Evolutionary conservation across 495 filamentous ascomycete species (phyloP), one percentile per base, ranked within the genome.

Genomic region (Staphylotrichum tortipilum): DNA sequence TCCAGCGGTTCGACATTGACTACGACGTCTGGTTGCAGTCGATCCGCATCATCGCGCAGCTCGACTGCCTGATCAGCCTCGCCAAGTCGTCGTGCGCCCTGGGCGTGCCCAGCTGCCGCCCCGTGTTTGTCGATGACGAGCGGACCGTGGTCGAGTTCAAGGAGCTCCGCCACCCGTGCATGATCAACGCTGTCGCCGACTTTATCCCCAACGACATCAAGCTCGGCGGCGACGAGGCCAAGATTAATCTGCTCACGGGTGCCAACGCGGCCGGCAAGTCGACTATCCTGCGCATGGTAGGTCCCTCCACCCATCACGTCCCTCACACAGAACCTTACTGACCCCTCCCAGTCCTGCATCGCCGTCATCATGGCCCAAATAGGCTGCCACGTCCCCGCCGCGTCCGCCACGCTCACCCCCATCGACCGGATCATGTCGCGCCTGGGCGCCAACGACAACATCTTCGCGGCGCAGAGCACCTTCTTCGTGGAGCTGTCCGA

Each of bases 321-420:
- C n/a, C 35, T 15, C 46, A 56, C 28, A 28, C 10, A 28, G 3
- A 17, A 24, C 17, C 28, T 26, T 46, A 29, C 66, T 65, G 54
- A 65, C 54, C 10, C 3, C 14, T 6, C 24, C 0, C 47, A 75
- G 72, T 69, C 90, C 29, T 99, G 92, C 62, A 83, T 90, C 50
- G 92, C 92, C 3, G 90, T 95, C 42, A 96, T 99, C 60, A 89
- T 99, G 82, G 92, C 92, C n/a, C 92, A 99, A 60, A 85, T 99
- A 19, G 92, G 92, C 51, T 95, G 90, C 68, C 87, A 95, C 57
- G 80, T 99, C 4, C 92, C 92, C 18, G 88, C 85, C 55, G 68
- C 74, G 23, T 86, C 87, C 7, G 92, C 92, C 9, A 79, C 75
- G n/a, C 70, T 99, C 26, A 97, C 94, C 0, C 89, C 92, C 0